Base-by-base conservation (phyloP, 257 asterid genomes). In the Petunia axillaris region DNA sequence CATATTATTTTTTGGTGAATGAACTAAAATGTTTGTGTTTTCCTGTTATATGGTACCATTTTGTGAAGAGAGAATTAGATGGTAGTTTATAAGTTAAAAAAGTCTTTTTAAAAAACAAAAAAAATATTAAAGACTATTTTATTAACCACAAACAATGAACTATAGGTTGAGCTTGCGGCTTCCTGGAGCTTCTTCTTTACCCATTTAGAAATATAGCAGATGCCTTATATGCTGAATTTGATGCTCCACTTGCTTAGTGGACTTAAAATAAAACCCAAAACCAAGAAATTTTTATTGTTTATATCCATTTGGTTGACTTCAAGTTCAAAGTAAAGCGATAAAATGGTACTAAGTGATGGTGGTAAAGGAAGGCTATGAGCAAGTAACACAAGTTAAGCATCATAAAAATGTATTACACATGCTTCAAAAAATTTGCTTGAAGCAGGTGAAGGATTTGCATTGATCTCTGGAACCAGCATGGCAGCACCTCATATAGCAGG, bases 381-480 rank as follows among this genome's bases (percentile, higher is more conserved):
- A 63, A 37, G 43, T 35, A 38, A 36, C 5, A 1, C 10, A 36
- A 63, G 44, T 37, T 36, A 11, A 52, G 14, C 68, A 63, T 10
- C 2, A n/a, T 63, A 39, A 63, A 70, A 46, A 35, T 48, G 44
- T 25, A 35, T 53, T 48, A 15, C 46, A 35, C 35, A 3, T 48
- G 35, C 77, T 71, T 71, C 11, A 10, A 50, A 50, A 25, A 36
- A 11, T 67, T 86, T 77, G 70, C 52, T 80, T 67, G 80, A 82
- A 83, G 46, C 93, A 92, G 97, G 95, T 81, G 97, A 92, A 88
- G 92, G 93, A 83, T 92, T 92, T 79, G 97, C 97, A 4, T 82
- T 92, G 92, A 87, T 92, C 82, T 92, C 97, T 35, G 97, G 97
- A 54, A 92, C 97, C 39, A 92, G 97, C 93, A 92, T 92, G 97